Percentiles rank a stretch among this genome's conserved stretches.
Evolutionary conservation across 2,329 filamentous ascomycete genomes (phyloP).

Genomic region (Aspergillus sp.): DNA sequence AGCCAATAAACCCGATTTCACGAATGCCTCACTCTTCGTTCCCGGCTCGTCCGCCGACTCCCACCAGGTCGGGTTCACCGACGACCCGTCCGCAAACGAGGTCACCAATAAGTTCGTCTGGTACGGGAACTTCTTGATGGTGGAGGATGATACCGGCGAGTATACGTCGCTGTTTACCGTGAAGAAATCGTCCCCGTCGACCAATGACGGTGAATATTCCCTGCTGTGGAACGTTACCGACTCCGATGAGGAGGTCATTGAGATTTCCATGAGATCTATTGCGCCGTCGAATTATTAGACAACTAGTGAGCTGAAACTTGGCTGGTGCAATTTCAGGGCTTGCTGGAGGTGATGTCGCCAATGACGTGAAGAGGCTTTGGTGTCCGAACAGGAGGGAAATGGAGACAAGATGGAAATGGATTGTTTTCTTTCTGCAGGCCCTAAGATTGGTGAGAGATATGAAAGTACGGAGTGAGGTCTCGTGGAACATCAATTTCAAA

Average conservation of each 20-base stretch:
- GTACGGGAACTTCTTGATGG: conserved; percentile 15
- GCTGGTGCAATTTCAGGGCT: no score
- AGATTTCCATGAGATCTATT: conserved; percentile 11
- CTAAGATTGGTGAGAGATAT: neutral
- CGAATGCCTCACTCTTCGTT: conserved; percentile 7
- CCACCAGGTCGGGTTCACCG: conserved; percentile 9
- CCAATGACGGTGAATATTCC: conserved; percentile 8
- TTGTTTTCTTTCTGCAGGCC: no score
- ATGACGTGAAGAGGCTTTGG: neutral
- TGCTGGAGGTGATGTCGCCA: neutral
- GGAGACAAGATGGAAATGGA: no score
- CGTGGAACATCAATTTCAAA: neutral
- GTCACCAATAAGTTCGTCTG: conserved; percentile 13
- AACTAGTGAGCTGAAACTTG: neutral
- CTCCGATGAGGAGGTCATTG: conserved; percentile 6
- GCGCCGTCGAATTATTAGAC: conserved; percentile 3
- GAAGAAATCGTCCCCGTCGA: conserved; percentile 2
- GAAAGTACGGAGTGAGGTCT: neutral
- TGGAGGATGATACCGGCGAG: conserved; percentile 9
- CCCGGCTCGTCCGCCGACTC: conserved; percentile 2
- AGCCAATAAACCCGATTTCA: neutral
- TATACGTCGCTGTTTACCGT: conserved; percentile 14
- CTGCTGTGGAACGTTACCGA: conserved; percentile 16
- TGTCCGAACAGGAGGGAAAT: neutral
- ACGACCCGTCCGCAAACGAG: conserved; percentile 2